Evolutionary conservation across 2,329 filamentous ascomycete genomes (phyloP).

Genomic region (Botrytis porri): DNA sequence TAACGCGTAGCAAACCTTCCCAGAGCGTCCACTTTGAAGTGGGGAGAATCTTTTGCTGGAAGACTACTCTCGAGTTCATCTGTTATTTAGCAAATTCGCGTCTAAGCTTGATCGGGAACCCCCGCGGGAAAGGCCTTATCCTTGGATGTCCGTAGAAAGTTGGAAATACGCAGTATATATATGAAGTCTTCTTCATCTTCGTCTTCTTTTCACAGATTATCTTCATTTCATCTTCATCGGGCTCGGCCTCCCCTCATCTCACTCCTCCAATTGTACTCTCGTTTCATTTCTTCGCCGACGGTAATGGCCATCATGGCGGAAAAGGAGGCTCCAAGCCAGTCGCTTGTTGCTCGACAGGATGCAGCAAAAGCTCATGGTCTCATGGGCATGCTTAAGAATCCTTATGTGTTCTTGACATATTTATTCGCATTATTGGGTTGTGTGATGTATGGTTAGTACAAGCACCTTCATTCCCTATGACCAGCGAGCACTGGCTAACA

Average conservation of each 20-base stretch:
- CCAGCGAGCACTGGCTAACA: neutral
- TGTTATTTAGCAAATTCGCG: neutral
- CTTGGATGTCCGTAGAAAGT: neutral
- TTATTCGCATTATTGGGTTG: conserved; percentile 36
- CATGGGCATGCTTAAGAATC: conserved; percentile 42
- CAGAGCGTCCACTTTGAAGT: neutral
- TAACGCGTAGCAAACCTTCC: neutral
- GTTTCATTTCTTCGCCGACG: neutral
- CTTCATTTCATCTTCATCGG: conserved; percentile 2
- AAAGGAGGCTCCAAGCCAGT: conserved; percentile 31
- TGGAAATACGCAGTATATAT: neutral
- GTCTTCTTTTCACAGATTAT: neutral
- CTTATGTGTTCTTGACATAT: conserved; percentile 42
- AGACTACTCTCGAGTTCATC: neutral
- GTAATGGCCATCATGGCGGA: conserved; percentile 11
- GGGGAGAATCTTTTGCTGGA: neutral
- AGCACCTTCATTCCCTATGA: neutral
- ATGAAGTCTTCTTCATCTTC: neutral
- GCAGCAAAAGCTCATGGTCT: conserved; percentile 42
- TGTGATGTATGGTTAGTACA: conserved; percentile 34
- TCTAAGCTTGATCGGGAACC: conserved; percentile 1
- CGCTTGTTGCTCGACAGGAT: conserved; percentile 41
- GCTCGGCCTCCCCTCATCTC: neutral
- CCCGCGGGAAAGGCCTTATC: neutral
- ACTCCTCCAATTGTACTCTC: neutral